Conservation (phyloP, 345 rosid species). For the Ceriops tagal region DNA sequence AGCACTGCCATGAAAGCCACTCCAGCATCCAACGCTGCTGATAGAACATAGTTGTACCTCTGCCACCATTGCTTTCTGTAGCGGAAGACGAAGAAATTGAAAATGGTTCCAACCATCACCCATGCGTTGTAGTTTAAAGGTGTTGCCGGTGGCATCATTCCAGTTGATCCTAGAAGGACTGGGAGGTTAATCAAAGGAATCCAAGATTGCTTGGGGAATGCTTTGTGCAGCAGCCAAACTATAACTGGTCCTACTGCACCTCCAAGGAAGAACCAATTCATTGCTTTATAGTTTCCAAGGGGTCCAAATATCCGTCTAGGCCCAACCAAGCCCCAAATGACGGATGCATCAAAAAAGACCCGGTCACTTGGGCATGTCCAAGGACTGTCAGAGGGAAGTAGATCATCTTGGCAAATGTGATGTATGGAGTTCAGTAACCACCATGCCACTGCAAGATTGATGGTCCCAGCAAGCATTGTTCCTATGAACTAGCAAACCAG, state of each 20-base stretch:
- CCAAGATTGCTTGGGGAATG: constrained; percentile 76
- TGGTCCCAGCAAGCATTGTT: constrained; percentile 78
- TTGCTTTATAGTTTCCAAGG: constrained; percentile 61
- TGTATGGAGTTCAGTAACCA: constrained; percentile 65
- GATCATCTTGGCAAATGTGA: constrained; percentile 76
- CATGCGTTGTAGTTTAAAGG: constrained; percentile 72
- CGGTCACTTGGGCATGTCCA: constrained; percentile 88
- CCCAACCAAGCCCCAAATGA: constrained; percentile 87
- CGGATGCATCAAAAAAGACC: constrained; percentile 89
- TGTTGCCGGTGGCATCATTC: constrained; percentile 75
- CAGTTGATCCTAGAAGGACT: constrained; percentile 79
- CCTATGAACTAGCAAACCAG: constrained; percentile 56
- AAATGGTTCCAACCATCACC: constrained; percentile 72
- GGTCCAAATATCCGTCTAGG: constrained; percentile 74
- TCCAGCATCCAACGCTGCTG: constrained; percentile 84
- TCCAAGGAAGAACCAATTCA: constrained; percentile 89
- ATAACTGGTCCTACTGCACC: constrained; percentile 76
- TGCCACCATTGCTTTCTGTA: constrained; percentile 85
- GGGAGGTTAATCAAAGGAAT: constrained; percentile 84
- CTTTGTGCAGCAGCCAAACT: constrained; percentile 65
- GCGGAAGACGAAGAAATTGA: constrained; percentile 74
- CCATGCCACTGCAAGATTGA: constrained; percentile 79
- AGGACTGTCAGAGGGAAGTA: constrained; percentile 66
- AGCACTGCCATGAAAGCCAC: constrained; percentile 84
- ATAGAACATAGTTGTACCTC: constrained; percentile 77